Conservation (phyloP, 495 filamentous ascomycete genomes). For the Hyaloscypha bicolor region DNA sequence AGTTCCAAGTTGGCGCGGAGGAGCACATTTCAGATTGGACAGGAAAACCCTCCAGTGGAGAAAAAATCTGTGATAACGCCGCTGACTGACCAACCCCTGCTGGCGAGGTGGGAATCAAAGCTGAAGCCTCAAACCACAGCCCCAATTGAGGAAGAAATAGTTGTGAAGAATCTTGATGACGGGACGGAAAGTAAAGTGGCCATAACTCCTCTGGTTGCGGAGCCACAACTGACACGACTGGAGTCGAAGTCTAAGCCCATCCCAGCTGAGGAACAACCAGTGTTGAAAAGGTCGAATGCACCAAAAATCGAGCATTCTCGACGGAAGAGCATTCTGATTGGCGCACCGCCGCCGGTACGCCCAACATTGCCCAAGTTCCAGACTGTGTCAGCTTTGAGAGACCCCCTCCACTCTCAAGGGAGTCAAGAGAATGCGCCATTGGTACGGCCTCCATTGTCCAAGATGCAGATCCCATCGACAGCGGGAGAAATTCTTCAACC, state of each 20-base stretch:
- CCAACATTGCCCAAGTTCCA: too few relatives aligned
- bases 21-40: conserved; percentile 12
- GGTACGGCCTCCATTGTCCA: conserved; percentile 6
- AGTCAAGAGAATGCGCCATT: too few relatives aligned
- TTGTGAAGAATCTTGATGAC: too few relatives aligned
- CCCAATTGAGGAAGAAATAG: too few relatives aligned
- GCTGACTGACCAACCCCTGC: too few relatives aligned
- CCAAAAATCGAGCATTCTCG: neutral
- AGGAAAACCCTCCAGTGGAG: neutral
- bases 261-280: too few relatives aligned
- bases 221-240: neutral
- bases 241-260: neutral
- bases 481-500: neutral
- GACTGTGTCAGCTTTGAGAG: too few relatives aligned
- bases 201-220: neutral
- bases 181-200: neutral
- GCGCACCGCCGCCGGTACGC: neutral
- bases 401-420: too few relatives aligned
- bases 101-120: too few relatives aligned
- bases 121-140: too few relatives aligned
- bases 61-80: too few relatives aligned
- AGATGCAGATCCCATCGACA: conserved; percentile 4
- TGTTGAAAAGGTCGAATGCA: neutral
- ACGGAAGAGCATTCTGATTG: conserved; percentile 8
- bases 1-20: conserved; percentile 15